These are phyloP conservation scores for Candida takata DNA, from an alignment of 805 yeast species.

Conservation along the genomic window DNA sequence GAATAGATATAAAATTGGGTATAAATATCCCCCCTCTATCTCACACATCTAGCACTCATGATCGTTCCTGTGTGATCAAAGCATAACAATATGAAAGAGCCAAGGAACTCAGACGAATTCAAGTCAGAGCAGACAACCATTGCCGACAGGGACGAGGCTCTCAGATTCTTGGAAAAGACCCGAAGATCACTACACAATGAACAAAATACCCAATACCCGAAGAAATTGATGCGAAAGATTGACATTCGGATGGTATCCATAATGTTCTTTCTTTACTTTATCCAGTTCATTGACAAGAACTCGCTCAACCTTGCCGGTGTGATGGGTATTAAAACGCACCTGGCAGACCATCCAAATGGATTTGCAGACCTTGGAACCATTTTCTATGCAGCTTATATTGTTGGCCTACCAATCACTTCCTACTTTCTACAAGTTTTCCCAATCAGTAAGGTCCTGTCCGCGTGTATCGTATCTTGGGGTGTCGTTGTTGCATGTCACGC, in stretches of 20 bases:
- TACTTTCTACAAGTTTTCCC: conserved; percentile 43
- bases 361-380: conserved; percentile 47
- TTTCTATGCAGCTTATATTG: conserved; percentile 42
- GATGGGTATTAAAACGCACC: conserved; percentile 49
- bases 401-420: conserved; percentile 41
- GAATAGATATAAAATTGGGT: no score
- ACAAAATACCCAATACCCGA: not conserved
- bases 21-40: no score
- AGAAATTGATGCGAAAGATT: conserved; percentile 8
- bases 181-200: not conserved
- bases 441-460: conserved; percentile 40
- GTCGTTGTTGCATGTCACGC: conserved; percentile 39
- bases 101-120: no score
- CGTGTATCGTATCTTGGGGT: conserved; percentile 45
- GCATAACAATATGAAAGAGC: no score
- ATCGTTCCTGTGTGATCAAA: no score
- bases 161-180: conserved; percentile 8
- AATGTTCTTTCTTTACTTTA: conserved; percentile 41
- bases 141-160: conserved; percentile 15
- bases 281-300: conserved; percentile 50
- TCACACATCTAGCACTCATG: no score
- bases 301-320: conserved; percentile 52
- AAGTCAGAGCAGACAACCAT: conserved; percentile 1
- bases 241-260: conserved; percentile 19
- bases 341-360: conserved; percentile 33